Evolutionary conservation across 495 filamentous ascomycete species (phyloP), one percentile per base, ranked within the genome.

Genomic region (Massariosphaeria phaeospora): DNA sequence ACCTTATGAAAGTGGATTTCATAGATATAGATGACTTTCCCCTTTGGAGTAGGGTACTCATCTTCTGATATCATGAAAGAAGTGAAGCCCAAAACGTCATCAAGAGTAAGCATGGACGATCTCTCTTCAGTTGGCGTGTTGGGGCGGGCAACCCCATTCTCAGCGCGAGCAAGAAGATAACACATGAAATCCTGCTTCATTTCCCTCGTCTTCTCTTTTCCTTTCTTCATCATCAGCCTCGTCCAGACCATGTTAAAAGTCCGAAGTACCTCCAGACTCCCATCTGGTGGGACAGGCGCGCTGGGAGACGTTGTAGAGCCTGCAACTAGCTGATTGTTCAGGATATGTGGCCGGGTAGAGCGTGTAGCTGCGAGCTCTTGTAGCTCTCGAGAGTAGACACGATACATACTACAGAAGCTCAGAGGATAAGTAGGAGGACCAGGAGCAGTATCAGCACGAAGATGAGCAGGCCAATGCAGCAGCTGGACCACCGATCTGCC

Each of bases 21-120:
- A 67, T 96, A 96, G 69, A 86, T 85, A 61, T 95, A 96, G 2
- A 91, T 59, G 4, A 94, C 86, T 12, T 84, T 77, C 25, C 79
- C 70, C 0, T 80, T 79, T 54, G 85, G 17, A 43, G 48, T 10
- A 3, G 59, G 59, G 1, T 43, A 33, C 8, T 63, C 85, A 61
- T 96, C 90, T 56, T 84, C 82, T 7, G 86, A 90, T 2, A 87
- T 79, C 85, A 91, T 88, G 63, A 93, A 81, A 2, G 88, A 91
- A 1, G 84, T 72, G 54, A 94, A 96, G 0, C 81, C 90, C 2
- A 58, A 9, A 9, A 69, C 44, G 7, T 46, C n/a, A n/a, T n/a
- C n/a, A n/a, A n/a, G n/a, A 30, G 27, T 23, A 8, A 7, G 41
- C n/a, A 45, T 10, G 41, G 41, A 26, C 5, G 17, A 5, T 5